These are phyloP conservation scores for Fusarium tanahbumbuense DNA, from an alignment of 2,329 filamentous ascomycete species.

Conservation along the genomic window DNA sequence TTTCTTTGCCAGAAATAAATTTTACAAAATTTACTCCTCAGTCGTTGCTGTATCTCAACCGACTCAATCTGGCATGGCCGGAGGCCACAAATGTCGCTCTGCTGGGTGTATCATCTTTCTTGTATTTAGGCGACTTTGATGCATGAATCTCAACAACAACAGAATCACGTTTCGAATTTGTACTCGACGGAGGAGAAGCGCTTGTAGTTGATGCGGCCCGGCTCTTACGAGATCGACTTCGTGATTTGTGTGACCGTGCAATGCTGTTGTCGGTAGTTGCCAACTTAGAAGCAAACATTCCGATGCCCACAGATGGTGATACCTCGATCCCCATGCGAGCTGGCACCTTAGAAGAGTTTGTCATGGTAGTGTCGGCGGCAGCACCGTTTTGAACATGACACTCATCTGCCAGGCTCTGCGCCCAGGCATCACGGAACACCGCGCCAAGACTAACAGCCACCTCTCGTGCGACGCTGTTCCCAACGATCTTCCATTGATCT, in stretches of 20 bases:
- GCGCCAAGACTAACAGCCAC: constrained; percentile 75
- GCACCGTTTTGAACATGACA: neutral
- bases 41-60: constrained; percentile 20
- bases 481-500: constrained; percentile 74
- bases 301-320: constrained; percentile 9
- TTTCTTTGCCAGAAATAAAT: neutral
- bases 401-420: constrained; percentile 42
- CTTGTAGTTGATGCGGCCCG: constrained; percentile 1
- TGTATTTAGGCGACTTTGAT: constrained; percentile 16
- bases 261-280: constrained; percentile 5
- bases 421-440: constrained; percentile 67
- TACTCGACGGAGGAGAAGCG: neutral
- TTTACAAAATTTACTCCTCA: constrained; percentile 1
- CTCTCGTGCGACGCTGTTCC: constrained; percentile 80
- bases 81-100: constrained; percentile 2
- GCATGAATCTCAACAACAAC: constrained; percentile 24
- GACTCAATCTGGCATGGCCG: constrained; percentile 22
- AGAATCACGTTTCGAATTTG: constrained; percentile 10
- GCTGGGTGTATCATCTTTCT: neutral
- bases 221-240: constrained; percentile 9
- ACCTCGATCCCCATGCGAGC: constrained; percentile 24
- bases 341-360: neutral
- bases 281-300: constrained; percentile 13
- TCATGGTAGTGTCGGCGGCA: neutral
- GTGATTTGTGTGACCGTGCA: constrained; percentile 5